These are phyloP conservation scores for Crithidia mellificae DNA, from an alignment of 208 protist genomes.

Conservation along the genomic window DNA sequence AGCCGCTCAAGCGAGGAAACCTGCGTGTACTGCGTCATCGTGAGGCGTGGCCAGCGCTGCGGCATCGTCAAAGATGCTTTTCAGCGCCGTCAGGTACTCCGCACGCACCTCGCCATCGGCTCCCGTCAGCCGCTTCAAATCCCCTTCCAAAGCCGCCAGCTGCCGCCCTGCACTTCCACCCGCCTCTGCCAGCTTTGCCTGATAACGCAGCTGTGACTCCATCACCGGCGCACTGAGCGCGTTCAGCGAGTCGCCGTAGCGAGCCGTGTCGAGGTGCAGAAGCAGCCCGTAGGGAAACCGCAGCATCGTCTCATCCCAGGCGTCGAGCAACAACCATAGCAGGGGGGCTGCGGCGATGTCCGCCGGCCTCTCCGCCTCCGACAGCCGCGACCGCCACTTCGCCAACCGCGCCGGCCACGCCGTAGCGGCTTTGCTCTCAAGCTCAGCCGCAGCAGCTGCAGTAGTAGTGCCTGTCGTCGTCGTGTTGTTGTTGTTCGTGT, in stretches of 20 bases:
- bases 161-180: conserved; percentile 20
- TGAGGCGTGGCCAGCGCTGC: conserved; percentile 20
- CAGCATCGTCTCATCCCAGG: conserved; percentile 70
- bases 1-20: background rate
- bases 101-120: background rate
- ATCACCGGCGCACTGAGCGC: conserved; percentile 35
- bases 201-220: conserved; percentile 22
- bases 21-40: conserved; percentile 31
- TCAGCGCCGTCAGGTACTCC: conserved; percentile 24
- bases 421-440: background rate
- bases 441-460: too few species aligned
- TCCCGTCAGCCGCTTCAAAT: conserved; percentile 22
- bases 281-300: conserved; percentile 54
- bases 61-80: conserved; percentile 28
- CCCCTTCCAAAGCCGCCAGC: conserved; percentile 25
- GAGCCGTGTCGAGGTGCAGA: conserved; percentile 40
- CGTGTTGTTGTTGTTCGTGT: too few species aligned
- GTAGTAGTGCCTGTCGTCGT: too few species aligned
- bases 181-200: conserved; percentile 11
- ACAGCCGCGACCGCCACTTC: conserved; percentile 34
- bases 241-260: conserved; percentile 53
- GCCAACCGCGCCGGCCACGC: conserved; percentile 20
- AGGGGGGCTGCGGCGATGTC: conserved; percentile 32
- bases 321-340: conserved; percentile 65
- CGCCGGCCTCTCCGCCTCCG: conserved; percentile 26